Base-by-base conservation (phyloP, 805 yeast genomes). In the Dipodascus albidus region DNA sequence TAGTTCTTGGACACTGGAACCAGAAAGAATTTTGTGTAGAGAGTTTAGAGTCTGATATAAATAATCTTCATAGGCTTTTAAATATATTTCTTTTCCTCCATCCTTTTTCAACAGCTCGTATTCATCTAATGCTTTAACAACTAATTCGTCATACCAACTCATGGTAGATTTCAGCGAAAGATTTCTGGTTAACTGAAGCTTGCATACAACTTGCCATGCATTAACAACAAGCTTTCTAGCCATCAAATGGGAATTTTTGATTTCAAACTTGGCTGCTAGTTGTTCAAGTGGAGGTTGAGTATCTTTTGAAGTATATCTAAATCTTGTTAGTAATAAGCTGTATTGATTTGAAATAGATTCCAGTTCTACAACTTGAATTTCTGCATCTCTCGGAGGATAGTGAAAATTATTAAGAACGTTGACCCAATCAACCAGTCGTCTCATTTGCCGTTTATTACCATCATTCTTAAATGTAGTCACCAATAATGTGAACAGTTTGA, bases 341-440 rank as follows among this genome's bases (percentile, higher is more conserved):
- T 47, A 47, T n/a, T 47, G 49, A 47, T 47, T 47, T 9, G 49
- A 21, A 21, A 47, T 15, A 15, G 49, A 47, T 47, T 47, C 27
- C 14, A 22, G n/a, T 22, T 47, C 27, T 6, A 22, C 24, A 20
- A 20, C 27, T 47, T 47, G 49, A 47, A 47, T 9, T 21, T 22
- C 27, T 8, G 23, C 24, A 21, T 9, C 19, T 23, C 24, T 4
- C 4, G 31, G 49, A 14, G 44, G 44, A 47, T 47, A 47, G 4
- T 15, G 31, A 22, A 21, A 22, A 9, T 23, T 23, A 27, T 47
- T 47, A 9, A 47, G 31, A 8, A 23, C 31, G 22, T 21, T 47
- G 3, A 47, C 27, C 31, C 14, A 22, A 21, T 47, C 49, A 20
- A 47, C 19, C 14, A 47, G 23, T 47, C 19, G 14, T 17, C 31